Conservation (phyloP, 2,329 filamentous ascomycete genomes). For the Neofusicoccum kwambonambiense region DNA sequence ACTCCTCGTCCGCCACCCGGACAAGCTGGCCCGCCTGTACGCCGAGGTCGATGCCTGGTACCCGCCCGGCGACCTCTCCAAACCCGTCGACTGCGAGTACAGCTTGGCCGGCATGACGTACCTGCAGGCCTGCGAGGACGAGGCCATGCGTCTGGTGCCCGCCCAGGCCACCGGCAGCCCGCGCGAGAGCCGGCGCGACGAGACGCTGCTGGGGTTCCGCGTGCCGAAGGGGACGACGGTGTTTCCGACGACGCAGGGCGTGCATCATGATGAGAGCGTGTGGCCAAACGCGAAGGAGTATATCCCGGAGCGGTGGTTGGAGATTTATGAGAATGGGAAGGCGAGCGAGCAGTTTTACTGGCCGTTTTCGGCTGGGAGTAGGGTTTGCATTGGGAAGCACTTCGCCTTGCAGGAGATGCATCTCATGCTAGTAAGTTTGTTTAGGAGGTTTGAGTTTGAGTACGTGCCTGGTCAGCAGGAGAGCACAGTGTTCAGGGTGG, state of each 20-base stretch:
- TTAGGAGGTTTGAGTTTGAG: slow-evolving; percentile 2
- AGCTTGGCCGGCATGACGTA: slow-evolving; percentile 37
- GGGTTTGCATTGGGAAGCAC: slow-evolving; percentile 5
- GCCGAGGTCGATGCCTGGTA: neutral
- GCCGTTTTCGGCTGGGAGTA: neutral
- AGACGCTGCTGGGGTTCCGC: slow-evolving; percentile 36
- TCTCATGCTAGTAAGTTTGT: neutral
- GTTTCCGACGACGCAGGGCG: slow-evolving; percentile 39
- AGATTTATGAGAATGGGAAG: neutral
- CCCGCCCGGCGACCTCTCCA: slow-evolving; percentile 22
- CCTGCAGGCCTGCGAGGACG: slow-evolving; percentile 41
- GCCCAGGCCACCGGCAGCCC: slow-evolving; percentile 39
- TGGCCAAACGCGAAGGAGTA: slow-evolving; percentile 31
- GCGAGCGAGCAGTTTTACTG: slow-evolving; percentile 22
- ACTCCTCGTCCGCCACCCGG: neutral
- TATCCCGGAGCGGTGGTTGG: slow-evolving; percentile 39
- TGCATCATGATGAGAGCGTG: slow-evolving; percentile 25
- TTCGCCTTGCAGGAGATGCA: slow-evolving; percentile 7
- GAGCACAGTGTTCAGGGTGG: neutral
- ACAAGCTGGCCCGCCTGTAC: neutral
- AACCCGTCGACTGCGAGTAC: slow-evolving; percentile 39
- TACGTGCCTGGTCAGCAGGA: neutral
- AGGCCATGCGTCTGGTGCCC: slow-evolving; percentile 41
- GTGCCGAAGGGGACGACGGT: slow-evolving; percentile 39
- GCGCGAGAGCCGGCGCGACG: slow-evolving; percentile 37